Percentiles rank a stretch among this genome's conserved stretches.
Evolutionary conservation across 2,329 filamentous ascomycete species (phyloP).

Genomic region (Ampelomyces quisqualis): DNA sequence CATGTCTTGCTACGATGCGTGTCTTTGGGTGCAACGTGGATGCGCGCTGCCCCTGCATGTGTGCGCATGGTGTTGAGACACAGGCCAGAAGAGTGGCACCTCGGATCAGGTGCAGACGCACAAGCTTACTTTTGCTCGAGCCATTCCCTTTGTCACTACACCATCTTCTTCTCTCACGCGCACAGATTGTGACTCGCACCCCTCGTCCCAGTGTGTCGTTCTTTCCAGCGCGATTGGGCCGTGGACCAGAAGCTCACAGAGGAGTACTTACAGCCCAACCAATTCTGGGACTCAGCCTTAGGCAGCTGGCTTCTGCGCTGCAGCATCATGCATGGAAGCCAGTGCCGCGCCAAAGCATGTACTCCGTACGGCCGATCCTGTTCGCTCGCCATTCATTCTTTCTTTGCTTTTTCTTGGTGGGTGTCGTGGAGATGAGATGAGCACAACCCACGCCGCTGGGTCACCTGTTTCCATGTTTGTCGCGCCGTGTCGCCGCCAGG

Average conservation of each 20-base stretch:
- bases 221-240: slow-evolving; percentile 9
- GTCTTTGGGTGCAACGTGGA: slow-evolving; percentile 7
- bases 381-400: slow-evolving; percentile 2
- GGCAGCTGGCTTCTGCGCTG: slow-evolving; percentile 1
- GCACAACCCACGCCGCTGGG: too few relatives aligned
- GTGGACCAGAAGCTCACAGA: slow-evolving; percentile 1
- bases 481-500: background rate
- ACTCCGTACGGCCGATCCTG: background rate
- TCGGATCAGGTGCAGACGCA: slow-evolving; percentile 15
- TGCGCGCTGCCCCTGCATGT: slow-evolving; percentile 20
- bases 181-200: slow-evolving; percentile 12
- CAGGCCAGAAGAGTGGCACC: slow-evolving; percentile 11
- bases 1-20: background rate
- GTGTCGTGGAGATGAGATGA: too few relatives aligned
- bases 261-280: background rate
- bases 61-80: slow-evolving; percentile 36
- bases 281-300: slow-evolving; percentile 12
- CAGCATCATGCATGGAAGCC: slow-evolving; percentile 8
- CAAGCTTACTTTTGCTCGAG: slow-evolving; percentile 8
- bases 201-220: slow-evolving; percentile 9
- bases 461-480: background rate
- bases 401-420: slow-evolving; percentile 4
- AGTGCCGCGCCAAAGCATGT: slow-evolving; percentile 8
- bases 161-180: slow-evolving; percentile 8
- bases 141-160: slow-evolving; percentile 13